phyloP scores from a whole-genome alignment of 192 early-diverging fungal species.

The Mortierella claussenii region DNA sequence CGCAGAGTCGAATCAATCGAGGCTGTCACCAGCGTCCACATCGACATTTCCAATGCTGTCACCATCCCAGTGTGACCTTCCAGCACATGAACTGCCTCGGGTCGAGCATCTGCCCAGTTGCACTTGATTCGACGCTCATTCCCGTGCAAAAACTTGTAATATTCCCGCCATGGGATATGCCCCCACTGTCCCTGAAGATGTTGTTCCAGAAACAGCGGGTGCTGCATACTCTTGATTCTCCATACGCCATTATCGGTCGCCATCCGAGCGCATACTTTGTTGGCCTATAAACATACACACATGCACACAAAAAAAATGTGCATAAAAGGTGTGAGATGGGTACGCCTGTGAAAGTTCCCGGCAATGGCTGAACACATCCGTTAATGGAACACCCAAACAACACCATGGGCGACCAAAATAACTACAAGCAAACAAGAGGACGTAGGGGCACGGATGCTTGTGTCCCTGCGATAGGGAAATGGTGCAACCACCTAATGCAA shows the following conservation, averaged over 20 bases:
- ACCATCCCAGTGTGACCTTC: conserved; percentile 46
- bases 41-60: conserved; percentile 38
- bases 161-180: conserved; percentile 21
- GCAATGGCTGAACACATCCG: no score
- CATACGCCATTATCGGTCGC: conserved; percentile 28
- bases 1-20: conserved; percentile 77
- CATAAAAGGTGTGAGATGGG: neutral
- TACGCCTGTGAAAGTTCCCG: no score
- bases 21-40: conserved; percentile 66
- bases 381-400: no score
- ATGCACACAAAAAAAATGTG: neutral
- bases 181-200: conserved; percentile 11
- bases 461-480: neutral
- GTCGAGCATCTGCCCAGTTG: conserved; percentile 35
- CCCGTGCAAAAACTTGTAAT: conserved; percentile 30
- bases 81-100: conserved; percentile 37
- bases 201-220: conserved; percentile 18
- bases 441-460: conserved; percentile 2
- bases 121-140: conserved; percentile 15
- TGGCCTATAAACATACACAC: conserved; percentile 1
- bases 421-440: no score
- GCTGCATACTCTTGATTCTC: conserved; percentile 40
- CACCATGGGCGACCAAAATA: no score
- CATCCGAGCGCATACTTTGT: conserved; percentile 20
- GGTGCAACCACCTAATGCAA: conserved; percentile 13